A percentile compares a stretch with the other conserved stretches of the same genome.
Conservation (phyloP, 495 filamentous ascomycete genomes). For the Xylaria intraflava region DNA sequence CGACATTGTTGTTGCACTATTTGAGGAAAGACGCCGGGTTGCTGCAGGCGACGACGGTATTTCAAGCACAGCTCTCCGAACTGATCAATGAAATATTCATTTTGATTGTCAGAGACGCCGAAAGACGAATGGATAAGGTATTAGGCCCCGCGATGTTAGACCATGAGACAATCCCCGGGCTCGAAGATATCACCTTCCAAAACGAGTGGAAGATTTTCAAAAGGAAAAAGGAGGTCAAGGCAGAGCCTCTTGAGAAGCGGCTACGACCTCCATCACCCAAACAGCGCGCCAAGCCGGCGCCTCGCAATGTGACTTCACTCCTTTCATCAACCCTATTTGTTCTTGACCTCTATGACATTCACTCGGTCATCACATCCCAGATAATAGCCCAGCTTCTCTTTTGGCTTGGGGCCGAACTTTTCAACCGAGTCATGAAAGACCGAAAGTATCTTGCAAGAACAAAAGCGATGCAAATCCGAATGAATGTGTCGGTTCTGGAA, state of each 20-base stretch:
- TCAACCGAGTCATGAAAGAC: conserved; percentile 96
- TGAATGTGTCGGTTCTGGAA: conserved; percentile 93
- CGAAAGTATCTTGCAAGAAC: conserved; percentile 91
- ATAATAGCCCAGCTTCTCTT: conserved; percentile 90
- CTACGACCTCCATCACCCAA: conserved; percentile 94
- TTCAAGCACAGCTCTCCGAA: conserved; percentile 89
- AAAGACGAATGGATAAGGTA: conserved; percentile 93
- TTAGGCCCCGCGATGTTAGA: conserved; percentile 90
- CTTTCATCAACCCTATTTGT: conserved; percentile 96
- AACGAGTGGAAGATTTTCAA: conserved; percentile 98
- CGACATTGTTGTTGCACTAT: conserved; percentile 89
- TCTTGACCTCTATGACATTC: conserved; percentile 95
- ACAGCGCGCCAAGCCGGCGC: conserved; percentile 81
- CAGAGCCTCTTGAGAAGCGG: conserved; percentile 81
- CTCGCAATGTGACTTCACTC: conserved; percentile 93
- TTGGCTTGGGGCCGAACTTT: conserved; percentile 93
- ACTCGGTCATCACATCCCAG: conserved; percentile 92
- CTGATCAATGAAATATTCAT: conserved; percentile 98
- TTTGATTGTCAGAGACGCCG: conserved; percentile 96
- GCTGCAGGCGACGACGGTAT: conserved; percentile 73
- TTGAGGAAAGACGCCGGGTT: conserved; percentile 89
- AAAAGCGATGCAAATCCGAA: conserved; percentile 99
- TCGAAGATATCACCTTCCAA: conserved; percentile 93
- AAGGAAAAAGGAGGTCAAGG: conserved; percentile 77
- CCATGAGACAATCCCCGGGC: conserved; percentile 95